phyloP scores from a whole-genome alignment of 495 filamentous ascomycete species.

The Aspergillus incahuasiensis region DNA sequence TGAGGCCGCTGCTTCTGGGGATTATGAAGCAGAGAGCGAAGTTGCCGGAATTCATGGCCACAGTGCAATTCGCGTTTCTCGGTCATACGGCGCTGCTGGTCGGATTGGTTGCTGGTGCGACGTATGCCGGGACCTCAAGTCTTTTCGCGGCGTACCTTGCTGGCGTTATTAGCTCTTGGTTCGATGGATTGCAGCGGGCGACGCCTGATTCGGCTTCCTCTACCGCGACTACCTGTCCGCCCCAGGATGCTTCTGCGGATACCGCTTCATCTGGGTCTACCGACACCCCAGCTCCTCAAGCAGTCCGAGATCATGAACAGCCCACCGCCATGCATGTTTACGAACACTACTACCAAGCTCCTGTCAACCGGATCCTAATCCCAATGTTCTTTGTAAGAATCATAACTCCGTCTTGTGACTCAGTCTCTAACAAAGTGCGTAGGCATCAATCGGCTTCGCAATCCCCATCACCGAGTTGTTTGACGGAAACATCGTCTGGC shows the following conservation, averaged over 20 bases:
- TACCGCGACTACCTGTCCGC: not conserved
- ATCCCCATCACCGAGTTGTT: slow-evolving; percentile 74
- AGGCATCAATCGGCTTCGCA: slow-evolving; percentile 74
- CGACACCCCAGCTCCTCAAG: not conserved
- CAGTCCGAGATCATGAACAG: not conserved
- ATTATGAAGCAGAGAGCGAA: not conserved
- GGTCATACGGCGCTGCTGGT: slow-evolving; percentile 45
- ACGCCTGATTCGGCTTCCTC: not conserved
- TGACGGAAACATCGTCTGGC: slow-evolving; percentile 57
- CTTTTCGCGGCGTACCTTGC: slow-evolving; percentile 69
- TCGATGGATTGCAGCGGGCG: slow-evolving; percentile 27
- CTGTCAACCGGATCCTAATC: slow-evolving; percentile 52
- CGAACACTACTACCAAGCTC: slow-evolving; percentile 49
- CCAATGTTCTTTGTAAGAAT: slow-evolving; percentile 73
- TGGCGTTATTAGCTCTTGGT: slow-evolving; percentile 55
- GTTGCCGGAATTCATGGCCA: slow-evolving; percentile 14
- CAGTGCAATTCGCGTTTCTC: slow-evolving; percentile 32
- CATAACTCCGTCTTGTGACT: not conserved
- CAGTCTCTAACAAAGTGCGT: not conserved
- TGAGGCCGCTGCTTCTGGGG: slow-evolving; percentile 33
- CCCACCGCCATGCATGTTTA: slow-evolving; percentile 43
- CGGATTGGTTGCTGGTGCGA: slow-evolving; percentile 50
- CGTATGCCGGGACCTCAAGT: slow-evolving; percentile 62
- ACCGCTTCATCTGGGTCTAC: too few relatives aligned
- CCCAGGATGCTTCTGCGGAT: not conserved